phyloP scores from a whole-genome alignment of 495 filamentous ascomycete genomes.

The Tuber microsphaerosporum region DNA sequence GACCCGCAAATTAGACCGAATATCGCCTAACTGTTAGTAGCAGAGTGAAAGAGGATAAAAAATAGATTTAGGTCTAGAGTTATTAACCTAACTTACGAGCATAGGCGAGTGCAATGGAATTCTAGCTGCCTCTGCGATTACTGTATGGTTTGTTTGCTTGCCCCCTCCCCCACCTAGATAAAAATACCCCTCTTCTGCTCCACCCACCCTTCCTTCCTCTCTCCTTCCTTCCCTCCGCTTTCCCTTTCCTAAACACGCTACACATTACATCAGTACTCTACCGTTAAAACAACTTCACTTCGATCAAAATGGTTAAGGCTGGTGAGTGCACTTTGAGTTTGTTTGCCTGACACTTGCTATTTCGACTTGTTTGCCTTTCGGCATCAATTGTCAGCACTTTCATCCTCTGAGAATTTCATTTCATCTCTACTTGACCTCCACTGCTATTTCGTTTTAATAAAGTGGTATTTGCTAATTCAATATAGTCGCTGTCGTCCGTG shows the following conservation, averaged over 20 bases:
- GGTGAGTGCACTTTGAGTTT: neutral
- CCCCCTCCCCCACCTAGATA: neutral
- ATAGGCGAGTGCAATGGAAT: neutral
- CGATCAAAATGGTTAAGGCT: constrained; percentile 8
- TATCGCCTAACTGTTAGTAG: neutral
- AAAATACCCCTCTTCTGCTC: constrained; percentile 2
- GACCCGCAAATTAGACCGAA: neutral
- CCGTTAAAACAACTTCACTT: neutral
- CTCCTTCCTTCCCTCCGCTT: neutral
- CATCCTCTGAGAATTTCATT: neutral
- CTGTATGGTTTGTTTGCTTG: neutral
- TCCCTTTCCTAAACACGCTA: neutral
- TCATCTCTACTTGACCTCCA: neutral
- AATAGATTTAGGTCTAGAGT: neutral
- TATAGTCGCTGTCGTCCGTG: constrained; percentile 87
- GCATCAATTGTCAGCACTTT: neutral
- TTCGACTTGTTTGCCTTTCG: neutral
- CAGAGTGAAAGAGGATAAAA: neutral
- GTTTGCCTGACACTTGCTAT: neutral
- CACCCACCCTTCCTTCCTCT: neutral
- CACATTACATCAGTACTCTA: neutral
- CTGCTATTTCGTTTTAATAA: neutral
- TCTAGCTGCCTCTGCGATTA: neutral
- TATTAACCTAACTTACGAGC: neutral
- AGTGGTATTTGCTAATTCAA: neutral